Base-by-base conservation (phyloP, 139 green algal genomes). In the Tetradesmus obliquus region DNA sequence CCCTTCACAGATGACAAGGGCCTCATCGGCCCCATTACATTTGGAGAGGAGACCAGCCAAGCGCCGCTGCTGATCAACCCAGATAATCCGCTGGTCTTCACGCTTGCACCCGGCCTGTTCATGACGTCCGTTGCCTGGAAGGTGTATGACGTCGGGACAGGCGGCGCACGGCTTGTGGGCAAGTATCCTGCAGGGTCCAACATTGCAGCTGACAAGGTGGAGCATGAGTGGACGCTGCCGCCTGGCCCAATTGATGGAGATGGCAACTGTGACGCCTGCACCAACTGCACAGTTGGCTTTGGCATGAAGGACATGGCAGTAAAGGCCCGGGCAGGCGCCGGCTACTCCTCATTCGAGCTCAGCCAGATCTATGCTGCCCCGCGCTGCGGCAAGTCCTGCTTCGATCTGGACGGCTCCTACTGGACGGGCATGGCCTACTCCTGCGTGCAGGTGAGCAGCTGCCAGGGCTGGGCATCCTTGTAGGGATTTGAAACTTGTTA, bases 381-480 rank as follows among this genome's bases (percentile, higher is more conserved):
- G 24, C 54, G 55, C 19, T 88, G 84, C 51, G 84, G n/a, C 7
- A 45, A 17, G 15, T 76, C 84, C 3, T 76, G 84, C 22, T 60
- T 55, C 13, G 72, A 88, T 9, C 57, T 79, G 5, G 84, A 88
- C 24, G 58, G 84, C 20, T 55, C 51, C 9, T 88, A 57, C 58
- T 88, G 84, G 84, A 79, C 84, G 57, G 84, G 84, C 15, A 88
- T 88, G 84, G 32, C 53, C 20, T 88, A 88, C 84, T 79, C 19
- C n/a, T 88, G 84, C 22, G 58, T 88, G 3, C 19, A 79, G 84
- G 84, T 88, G 54, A 15, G 84, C 32, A 1, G 32, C 0, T 45
- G 32, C 32, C 32, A 45, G 32, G 32, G 32, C 0, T 1, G 32
- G 32, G 32, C 32, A 45, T 45, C 32, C 32, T 45, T 45, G 32